phyloP scores from a whole-genome alignment of 495 filamentous ascomycete species.

The Aspergillus steynii region DNA sequence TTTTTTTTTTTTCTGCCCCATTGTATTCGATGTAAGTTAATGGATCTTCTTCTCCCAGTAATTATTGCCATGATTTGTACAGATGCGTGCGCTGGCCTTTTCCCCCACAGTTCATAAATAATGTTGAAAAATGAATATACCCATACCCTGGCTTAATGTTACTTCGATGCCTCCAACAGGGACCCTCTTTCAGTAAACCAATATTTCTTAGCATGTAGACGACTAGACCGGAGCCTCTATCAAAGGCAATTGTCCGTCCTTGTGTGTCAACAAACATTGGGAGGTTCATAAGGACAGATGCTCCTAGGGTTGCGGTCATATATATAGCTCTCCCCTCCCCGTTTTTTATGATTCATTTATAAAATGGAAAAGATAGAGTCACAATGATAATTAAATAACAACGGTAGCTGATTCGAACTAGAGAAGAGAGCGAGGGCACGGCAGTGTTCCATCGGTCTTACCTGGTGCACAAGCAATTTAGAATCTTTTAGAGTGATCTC shows the following conservation, averaged over 20 bases:
- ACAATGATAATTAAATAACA: not conserved
- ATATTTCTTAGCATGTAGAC: not conserved
- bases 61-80: slow-evolving; percentile 1
- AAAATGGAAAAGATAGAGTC: not conserved
- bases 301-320: not conserved
- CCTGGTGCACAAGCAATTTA: slow-evolving; percentile 14
- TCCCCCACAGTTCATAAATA: not conserved
- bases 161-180: not conserved
- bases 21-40: slow-evolving; percentile 3
- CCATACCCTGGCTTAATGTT: not conserved
- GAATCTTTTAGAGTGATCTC: slow-evolving; percentile 51
- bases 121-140: not conserved
- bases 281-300: no score
- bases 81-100: not conserved
- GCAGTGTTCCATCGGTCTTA: not conserved
- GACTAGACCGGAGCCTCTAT: no score
- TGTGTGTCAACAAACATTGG: no score
- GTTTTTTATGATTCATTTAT: not conserved
- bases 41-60: not conserved
- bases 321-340: not conserved
- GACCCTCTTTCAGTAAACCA: not conserved
- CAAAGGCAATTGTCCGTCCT: no score
- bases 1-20: slow-evolving; percentile 7
- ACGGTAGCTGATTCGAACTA: not conserved
- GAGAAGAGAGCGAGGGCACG: not conserved